phyloP scores from a whole-genome alignment of 805 yeast species.

The Lipomyces lipofer region DNA sequence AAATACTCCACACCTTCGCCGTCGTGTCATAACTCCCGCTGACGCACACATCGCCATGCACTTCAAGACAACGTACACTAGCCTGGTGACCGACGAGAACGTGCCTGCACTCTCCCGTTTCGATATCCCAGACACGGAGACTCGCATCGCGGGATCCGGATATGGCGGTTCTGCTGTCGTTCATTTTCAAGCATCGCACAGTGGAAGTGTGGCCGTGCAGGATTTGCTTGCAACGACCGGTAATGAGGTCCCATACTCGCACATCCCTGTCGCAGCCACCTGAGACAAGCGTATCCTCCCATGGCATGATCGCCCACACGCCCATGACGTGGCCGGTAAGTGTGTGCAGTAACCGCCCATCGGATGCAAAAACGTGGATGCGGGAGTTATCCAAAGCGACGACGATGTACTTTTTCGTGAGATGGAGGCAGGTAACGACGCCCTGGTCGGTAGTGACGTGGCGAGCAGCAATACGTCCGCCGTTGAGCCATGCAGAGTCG shows the following conservation, averaged over 20 bases:
- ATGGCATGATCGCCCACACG: constrained; percentile 93
- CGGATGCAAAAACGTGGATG: constrained; percentile 45
- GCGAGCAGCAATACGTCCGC: constrained; percentile 45
- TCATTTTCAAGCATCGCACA: constrained; percentile 82
- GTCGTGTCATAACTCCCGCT: constrained; percentile 89
- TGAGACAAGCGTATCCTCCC: constrained; percentile 85
- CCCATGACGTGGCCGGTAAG: constrained; percentile 98
- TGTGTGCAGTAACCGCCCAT: constrained; percentile 61
- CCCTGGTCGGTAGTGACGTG: constrained; percentile 41
- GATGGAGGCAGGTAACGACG: constrained; percentile 44
- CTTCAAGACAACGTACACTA: constrained; percentile 80
- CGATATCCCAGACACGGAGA: constrained; percentile 92
- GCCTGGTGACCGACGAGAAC: constrained; percentile 70
- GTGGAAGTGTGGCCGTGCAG: constrained; percentile 90
- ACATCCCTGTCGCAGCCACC: constrained; percentile 97
- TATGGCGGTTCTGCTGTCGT: constrained; percentile 71
- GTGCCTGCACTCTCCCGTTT: constrained; percentile 78
- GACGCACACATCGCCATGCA: constrained; percentile 72
- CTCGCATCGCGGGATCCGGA: constrained; percentile 92
- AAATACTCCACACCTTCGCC: constrained; percentile 87
- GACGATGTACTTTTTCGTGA: constrained; percentile 42
- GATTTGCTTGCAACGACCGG: constrained; percentile 84
- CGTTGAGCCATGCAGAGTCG: constrained; percentile 44
- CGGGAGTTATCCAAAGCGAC: constrained; percentile 48
- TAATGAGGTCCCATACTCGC: constrained; percentile 88